phyloP scores from a whole-genome alignment of 352 stramenopile species.

The Globisporangium polare region DNA sequence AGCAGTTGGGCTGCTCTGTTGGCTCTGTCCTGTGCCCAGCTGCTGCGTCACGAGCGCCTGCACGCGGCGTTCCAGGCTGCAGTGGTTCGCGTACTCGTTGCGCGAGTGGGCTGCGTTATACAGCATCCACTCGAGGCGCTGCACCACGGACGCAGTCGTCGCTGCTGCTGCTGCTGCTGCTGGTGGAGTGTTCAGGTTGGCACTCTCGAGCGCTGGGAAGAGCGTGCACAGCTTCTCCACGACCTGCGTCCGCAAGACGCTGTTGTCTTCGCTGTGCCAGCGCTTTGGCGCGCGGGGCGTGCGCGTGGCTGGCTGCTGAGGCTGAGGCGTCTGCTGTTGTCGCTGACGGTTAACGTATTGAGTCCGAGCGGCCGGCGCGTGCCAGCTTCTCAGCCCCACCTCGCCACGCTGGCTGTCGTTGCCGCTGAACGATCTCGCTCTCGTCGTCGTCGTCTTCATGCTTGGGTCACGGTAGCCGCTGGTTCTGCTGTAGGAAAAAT shows the following conservation, averaged over 20 bases:
- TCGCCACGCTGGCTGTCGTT: not conserved
- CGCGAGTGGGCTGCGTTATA: slow-evolving; percentile 65
- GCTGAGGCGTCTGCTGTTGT: not conserved
- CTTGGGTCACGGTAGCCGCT: not conserved
- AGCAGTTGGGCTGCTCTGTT: not conserved
- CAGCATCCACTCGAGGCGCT: slow-evolving; percentile 75
- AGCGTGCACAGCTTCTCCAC: slow-evolving; percentile 24
- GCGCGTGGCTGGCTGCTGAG: slow-evolving; percentile 8
- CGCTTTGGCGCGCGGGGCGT: slow-evolving; percentile 10
- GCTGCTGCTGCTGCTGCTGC: not conserved
- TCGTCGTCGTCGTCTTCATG: not conserved
- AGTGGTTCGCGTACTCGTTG: slow-evolving; percentile 58
- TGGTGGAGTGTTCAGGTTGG: slow-evolving; percentile 12
- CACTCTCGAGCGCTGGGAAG: slow-evolving; percentile 23
- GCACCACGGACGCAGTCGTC: slow-evolving; percentile 45
- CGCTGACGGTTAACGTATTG: not conserved
- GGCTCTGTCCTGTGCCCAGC: not conserved
- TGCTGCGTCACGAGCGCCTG: slow-evolving; percentile 63
- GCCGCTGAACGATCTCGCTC: not conserved
- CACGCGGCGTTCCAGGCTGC: slow-evolving; percentile 62
- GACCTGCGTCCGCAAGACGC: slow-evolving; percentile 19
- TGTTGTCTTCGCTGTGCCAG: slow-evolving; percentile 19
- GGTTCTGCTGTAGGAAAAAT: not conserved
- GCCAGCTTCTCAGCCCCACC: not conserved
- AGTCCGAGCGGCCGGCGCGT: not conserved